These are phyloP conservation scores for Arxiozyma slooffiae DNA, from an alignment of 1,139 yeast genomes.

Conservation along the genomic window DNA sequence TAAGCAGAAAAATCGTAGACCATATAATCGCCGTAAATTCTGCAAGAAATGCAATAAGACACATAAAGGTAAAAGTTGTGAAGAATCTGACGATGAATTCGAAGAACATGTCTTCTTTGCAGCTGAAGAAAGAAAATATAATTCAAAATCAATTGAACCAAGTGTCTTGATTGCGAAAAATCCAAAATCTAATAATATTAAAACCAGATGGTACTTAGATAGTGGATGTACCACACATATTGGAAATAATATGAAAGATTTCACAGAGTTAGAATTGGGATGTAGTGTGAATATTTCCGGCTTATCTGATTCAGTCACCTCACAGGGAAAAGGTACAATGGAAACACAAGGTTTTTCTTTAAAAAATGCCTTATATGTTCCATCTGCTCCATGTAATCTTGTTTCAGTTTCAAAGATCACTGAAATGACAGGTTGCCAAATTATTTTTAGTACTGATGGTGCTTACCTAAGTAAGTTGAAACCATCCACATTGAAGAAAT, in stretches of 20 bases:
- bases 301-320: not conserved
- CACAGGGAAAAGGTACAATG: not conserved
- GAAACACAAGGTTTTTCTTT: not conserved
- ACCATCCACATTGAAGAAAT: too few relatives aligned
- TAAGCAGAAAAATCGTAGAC: too few relatives aligned
- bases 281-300: not conserved
- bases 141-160: too few relatives aligned
- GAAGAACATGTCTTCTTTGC: too few relatives aligned
- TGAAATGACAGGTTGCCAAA: not conserved
- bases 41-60: too few relatives aligned
- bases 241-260: not conserved
- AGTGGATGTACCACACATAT: conserved; percentile 1
- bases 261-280: too few relatives aligned
- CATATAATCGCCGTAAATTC: too few relatives aligned
- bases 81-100: too few relatives aligned
- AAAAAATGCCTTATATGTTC: not conserved
- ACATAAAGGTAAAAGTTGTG: too few relatives aligned
- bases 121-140: too few relatives aligned
- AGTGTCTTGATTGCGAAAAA: too few relatives aligned
- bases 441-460: not conserved
- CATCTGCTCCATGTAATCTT: not conserved
- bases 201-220: not conserved
- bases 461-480: not conserved
- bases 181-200: too few relatives aligned
- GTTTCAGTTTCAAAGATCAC: not conserved